Base-by-base conservation (phyloP, 2,329 filamentous ascomycete genomes). In the Arthrobotrys musiformis region DNA sequence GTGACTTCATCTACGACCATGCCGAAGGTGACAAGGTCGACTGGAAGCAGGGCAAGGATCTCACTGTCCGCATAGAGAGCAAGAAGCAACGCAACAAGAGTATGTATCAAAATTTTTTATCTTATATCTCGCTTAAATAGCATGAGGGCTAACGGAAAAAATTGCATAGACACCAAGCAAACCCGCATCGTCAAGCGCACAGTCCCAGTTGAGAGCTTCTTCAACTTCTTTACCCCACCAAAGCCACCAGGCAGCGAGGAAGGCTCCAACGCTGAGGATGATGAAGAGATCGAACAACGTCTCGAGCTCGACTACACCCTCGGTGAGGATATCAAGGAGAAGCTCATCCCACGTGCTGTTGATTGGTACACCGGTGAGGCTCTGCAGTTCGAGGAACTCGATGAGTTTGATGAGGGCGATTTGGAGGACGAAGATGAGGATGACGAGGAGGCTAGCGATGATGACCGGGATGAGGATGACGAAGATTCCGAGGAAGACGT, bases 61-160 rank as follows among this genome's bases (percentile, higher is more conserved):
- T 99, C 81, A 99, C 95, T 52, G 92, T 98, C 80, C 91, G 93
- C 81, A 87, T 98, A 78, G 95, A 99, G 88, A 96, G 93, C 88
- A 99, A 99, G 90, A 99, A 99, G 89, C 95, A 99, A 87, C 90
- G 95, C 80, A 99, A 99, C 87, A 99, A 98, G 90, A 98, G 95
- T 99, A 88, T 86, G 89, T 84, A 33, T 22, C 13, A 26, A 19
- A 26, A n/a, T 15, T 35, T 44, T 17, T 9, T 42, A 17, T 28
- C 42, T n/a, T 63, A 17, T 22, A 44, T 50, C 22, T 2, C 44
- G 28, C 28, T 28, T 5, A 2, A 35, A 72, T 35, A 44, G 58
- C 79, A 3, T 82, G 98, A 15, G 40, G n/a, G 26, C 33, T 58
- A 26, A 58, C 30, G 17, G 8, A 58, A 26, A n/a, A n/a, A n/a